Conservation (phyloP, 495 filamentous ascomycete genomes). For the Podospora comata region DNA sequence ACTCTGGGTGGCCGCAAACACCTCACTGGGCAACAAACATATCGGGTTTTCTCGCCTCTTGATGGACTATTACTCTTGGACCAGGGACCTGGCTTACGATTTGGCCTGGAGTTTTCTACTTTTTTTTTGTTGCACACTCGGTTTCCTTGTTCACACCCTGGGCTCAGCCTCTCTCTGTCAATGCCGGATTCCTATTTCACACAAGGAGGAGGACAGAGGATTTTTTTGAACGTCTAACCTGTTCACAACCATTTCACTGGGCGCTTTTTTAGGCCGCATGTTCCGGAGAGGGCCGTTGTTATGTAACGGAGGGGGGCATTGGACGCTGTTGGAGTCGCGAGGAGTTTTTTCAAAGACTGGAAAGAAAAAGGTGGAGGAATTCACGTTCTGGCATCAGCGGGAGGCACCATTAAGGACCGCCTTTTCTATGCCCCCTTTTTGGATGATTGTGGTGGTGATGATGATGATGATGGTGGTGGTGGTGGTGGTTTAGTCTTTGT, state of each 20-base stretch:
- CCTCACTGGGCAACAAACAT: not conserved
- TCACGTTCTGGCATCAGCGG: not conserved
- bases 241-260: not conserved
- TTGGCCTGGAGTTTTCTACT: not conserved
- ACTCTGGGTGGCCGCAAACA: constrained; percentile 22
- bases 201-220: not conserved
- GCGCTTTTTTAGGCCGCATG: not conserved
- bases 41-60: not conserved
- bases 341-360: not conserved
- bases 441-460: not conserved
- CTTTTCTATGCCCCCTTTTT: not conserved
- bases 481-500: not conserved
- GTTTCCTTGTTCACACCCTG: not conserved
- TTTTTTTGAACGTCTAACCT: not conserved
- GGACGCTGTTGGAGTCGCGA: not conserved
- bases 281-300: not conserved
- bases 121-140: not conserved
- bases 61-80: not conserved
- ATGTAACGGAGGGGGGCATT: not conserved
- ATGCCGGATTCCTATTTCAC: not conserved
- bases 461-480: not conserved
- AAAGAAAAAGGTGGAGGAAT: constrained; percentile 7
- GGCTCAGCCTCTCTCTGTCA: not conserved
- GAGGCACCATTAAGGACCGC: not conserved
- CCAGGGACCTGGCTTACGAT: not conserved